Conservation (phyloP, 1,284 basidiomycete genomes). For the Rhodotorula mucilaginosa region DNA sequence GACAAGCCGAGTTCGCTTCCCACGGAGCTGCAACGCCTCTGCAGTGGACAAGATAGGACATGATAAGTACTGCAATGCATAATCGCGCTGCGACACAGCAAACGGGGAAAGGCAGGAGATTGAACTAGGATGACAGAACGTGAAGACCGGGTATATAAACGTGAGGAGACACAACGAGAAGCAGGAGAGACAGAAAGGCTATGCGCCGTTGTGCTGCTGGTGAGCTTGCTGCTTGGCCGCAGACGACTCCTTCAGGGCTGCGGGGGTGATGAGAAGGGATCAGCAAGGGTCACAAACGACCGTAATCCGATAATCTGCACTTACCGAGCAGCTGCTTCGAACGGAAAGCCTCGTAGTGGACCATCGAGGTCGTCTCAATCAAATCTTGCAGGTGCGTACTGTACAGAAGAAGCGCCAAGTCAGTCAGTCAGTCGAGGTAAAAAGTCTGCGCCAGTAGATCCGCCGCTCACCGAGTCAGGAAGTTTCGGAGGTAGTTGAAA, state of each 20-base stretch:
- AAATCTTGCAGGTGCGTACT: slow-evolving; percentile 96
- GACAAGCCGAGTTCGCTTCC: too few relatives aligned
- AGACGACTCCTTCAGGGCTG: slow-evolving; percentile 69
- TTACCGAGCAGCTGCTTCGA: slow-evolving; percentile 83
- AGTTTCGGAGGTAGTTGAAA: slow-evolving; percentile 95
- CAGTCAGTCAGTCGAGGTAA: neutral
- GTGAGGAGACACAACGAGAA: neutral
- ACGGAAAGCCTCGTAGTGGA: slow-evolving; percentile 99
- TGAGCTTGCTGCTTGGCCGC: slow-evolving; percentile 41
- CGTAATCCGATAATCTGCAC: neutral
- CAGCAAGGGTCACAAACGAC: neutral
- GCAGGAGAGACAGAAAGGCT: neutral
- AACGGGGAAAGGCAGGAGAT: neutral
- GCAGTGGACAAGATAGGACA: neutral
- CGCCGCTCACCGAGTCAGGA: slow-evolving; percentile 69
- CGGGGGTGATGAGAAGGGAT: neutral
- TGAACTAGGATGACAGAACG: neutral
- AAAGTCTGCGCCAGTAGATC: neutral
- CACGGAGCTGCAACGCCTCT: too few relatives aligned
- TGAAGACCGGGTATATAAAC: neutral
- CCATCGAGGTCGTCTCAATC: slow-evolving; percentile 97
- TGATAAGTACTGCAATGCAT: too few relatives aligned
- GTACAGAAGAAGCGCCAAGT: neutral
- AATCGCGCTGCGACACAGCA: too few relatives aligned
- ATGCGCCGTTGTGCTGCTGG: slow-evolving; percentile 7